phyloP scores from a whole-genome alignment of 1,139 yeast genomes.

The Lodderomyces margitis region DNA sequence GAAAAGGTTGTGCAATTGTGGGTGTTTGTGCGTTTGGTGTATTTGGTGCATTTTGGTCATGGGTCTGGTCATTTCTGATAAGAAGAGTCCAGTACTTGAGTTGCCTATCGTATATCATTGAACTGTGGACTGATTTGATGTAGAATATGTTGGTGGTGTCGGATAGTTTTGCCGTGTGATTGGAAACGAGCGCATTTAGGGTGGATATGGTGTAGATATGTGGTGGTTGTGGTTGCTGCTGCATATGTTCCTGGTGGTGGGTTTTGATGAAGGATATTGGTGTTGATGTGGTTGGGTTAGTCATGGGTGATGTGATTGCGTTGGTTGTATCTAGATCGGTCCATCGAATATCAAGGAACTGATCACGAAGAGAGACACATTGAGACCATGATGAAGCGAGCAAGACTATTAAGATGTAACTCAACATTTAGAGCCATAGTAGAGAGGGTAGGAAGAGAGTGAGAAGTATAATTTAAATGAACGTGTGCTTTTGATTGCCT shows the following conservation, averaged over 20 bases:
- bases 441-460: no score
- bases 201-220: slow-evolving; percentile 11
- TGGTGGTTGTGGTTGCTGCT: background rate
- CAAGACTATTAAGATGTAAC: background rate
- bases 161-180: slow-evolving; percentile 10
- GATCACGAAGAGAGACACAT: background rate
- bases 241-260: background rate
- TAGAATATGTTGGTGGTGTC: slow-evolving; percentile 11
- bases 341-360: background rate
- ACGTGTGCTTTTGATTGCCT: no score
- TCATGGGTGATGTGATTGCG: background rate
- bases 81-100: slow-evolving; percentile 11
- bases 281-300: background rate
- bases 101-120: slow-evolving; percentile 11
- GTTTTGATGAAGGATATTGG: background rate
- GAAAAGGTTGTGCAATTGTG: background rate
- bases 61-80: background rate
- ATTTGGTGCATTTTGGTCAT: background rate
- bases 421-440: background rate
- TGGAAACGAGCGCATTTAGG: slow-evolving; percentile 8
- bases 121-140: slow-evolving; percentile 13
- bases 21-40: slow-evolving; percentile 4
- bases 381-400: background rate
- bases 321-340: background rate
- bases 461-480: no score